phyloP scores from a whole-genome alignment of 1,139 yeast species.

The Yamadazyma triangularis region DNA sequence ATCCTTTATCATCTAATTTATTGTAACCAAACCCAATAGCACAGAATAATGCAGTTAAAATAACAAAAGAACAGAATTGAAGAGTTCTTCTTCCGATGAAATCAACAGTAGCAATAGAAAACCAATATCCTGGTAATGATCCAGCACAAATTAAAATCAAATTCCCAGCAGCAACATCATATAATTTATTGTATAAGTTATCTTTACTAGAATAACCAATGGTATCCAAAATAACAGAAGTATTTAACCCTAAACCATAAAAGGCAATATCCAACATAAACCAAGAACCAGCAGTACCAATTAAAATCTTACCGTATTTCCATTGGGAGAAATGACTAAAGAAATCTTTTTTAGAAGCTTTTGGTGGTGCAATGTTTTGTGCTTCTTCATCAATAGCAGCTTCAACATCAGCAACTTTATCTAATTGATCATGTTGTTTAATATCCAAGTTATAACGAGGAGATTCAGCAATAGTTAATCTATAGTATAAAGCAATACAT shows the following conservation, averaged over 20 bases:
- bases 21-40: constrained; percentile 77
- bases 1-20: constrained; percentile 55
- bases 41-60: constrained; percentile 66
- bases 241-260: constrained; percentile 82
- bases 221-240: constrained; percentile 76
- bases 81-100: constrained; percentile 77
- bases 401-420: constrained; percentile 56
- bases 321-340: constrained; percentile 74
- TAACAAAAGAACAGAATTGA: constrained; percentile 67
- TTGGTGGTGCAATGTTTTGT: constrained; percentile 46
- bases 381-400: constrained; percentile 48
- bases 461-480: constrained; percentile 91
- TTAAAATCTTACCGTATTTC: constrained; percentile 77
- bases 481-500: constrained; percentile 71
- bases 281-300: constrained; percentile 98
- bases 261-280: constrained; percentile 92
- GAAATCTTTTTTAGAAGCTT: constrained; percentile 60
- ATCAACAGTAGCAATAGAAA: constrained; percentile 71
- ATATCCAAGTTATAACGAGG: constrained; percentile 86
- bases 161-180: constrained; percentile 83
- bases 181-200: constrained; percentile 59
- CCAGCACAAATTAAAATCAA: constrained; percentile 88
- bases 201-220: constrained; percentile 75
- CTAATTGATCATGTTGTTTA: constrained; percentile 49
- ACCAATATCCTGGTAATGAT: constrained; percentile 90